A percentile compares a stretch with the other conserved stretches of the same genome.
Conservation (phyloP, 176 grass and related monocot species). For the Canna indica region DNA sequence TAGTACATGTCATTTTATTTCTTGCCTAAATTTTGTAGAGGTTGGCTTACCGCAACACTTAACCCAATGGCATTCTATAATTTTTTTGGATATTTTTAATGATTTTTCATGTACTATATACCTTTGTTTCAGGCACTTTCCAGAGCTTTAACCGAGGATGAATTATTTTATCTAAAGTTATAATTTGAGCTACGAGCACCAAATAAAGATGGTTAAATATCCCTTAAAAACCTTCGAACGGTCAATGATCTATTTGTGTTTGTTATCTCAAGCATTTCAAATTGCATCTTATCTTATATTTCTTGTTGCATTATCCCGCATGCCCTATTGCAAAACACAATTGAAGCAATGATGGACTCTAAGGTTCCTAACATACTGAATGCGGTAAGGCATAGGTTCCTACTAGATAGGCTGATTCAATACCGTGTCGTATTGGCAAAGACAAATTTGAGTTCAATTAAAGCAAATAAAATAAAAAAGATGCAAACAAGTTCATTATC, state of each 20-base stretch:
- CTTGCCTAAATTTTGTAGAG: not conserved
- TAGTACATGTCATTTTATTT: too few species aligned
- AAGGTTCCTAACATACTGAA: slow-evolving; percentile 10
- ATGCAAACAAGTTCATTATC: too few species aligned
- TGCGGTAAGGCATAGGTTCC: not conserved
- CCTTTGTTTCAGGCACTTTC: slow-evolving; percentile 9
- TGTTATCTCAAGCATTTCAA: not conserved
- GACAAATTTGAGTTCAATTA: too few species aligned
- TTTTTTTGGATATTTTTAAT: too few species aligned
- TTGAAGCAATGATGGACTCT: not conserved
- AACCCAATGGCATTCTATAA: too few species aligned
- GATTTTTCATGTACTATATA: too few species aligned
- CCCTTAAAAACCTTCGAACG: not conserved
- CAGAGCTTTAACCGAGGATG: not conserved
- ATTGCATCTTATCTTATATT: not conserved
- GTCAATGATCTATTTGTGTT: not conserved
- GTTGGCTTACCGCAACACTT: not conserved
- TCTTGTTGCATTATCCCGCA: not conserved
- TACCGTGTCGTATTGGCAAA: too few species aligned
- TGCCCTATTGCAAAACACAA: not conserved
- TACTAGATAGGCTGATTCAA: too few species aligned
- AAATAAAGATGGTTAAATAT: slow-evolving; percentile 2
- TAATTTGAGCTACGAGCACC: slow-evolving; percentile 9
- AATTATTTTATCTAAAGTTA: slow-evolving; percentile 11
- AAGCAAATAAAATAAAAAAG: too few species aligned